Evolutionary conservation across 139 green algal species (phyloP), one percentile per base, ranked within the genome.

Genomic region (Micromonas pusilla): DNA sequence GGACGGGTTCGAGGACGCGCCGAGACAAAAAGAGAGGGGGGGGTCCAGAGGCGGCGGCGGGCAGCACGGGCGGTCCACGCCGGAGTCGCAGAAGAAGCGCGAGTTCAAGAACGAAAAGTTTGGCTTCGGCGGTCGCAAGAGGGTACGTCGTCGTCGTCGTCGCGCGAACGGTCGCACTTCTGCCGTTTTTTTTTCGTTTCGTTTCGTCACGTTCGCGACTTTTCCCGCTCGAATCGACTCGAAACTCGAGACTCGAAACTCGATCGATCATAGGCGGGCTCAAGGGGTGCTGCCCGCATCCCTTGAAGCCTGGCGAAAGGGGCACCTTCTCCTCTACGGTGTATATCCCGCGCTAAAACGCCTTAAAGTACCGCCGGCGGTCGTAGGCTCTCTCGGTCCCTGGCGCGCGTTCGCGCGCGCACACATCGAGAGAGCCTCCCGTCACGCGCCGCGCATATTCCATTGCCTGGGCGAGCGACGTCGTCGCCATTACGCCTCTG

Each of bases 61-160:
- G n/a, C n/a, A n/a, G n/a, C n/a, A n/a, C n/a, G n/a, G n/a, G 32
- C 9, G 9, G 23, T 4, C 31, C 30, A 31, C 23, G 9, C 30
- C 73, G 64, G 52, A 62, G 76, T 28, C 57, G 33, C 65, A 81
- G 83, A 54, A 84, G 25, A 79, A 81, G 72, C 57, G 81, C 28
- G 32, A 78, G 36, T 23, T 23, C 19, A 66, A 34, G 37, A 62
- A 86, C 71, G 60, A 33, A 2, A 83, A 87, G 79, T 84, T 76
- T 62, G 91, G 92, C 19, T 97, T 96, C 86, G 93, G 93, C 23
- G 93, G 93, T 1, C 84, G 77, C 64, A 97, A 97, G 83, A 73
- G 85, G 57, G 68, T 75, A 36, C 19, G 68, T 75, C 1, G 37
- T 36, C 53, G n/a, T 63, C n/a, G n/a, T n/a, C n/a, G n/a, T n/a